Evolutionary conservation across 164 flowering plant species (phyloP).

Genomic region (Akebia trifoliata): DNA sequence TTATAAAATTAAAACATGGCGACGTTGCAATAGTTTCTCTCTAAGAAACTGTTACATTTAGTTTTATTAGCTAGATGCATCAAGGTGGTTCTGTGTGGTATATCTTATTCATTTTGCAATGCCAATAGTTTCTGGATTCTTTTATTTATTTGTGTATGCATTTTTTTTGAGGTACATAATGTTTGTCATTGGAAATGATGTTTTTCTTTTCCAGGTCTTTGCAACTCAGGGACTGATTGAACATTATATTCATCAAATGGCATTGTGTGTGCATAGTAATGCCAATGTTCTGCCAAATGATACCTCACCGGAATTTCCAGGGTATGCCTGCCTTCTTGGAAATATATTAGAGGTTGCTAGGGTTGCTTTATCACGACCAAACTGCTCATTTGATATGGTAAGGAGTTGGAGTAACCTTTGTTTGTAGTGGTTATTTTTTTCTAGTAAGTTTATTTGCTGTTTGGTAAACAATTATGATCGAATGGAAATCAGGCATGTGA

Average conservation of each 20-base stretch:
- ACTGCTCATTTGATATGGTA: constrained; percentile 72
- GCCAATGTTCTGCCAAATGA: constrained; percentile 58
- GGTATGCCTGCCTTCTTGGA: constrained; percentile 90
- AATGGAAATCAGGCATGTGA: background rate
- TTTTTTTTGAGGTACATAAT: background rate
- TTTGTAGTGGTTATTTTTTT: background rate
- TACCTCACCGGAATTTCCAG: constrained; percentile 57
- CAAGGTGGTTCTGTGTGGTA: background rate
- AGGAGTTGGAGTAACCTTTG: constrained; percentile 12
- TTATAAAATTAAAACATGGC: too few relatives aligned
- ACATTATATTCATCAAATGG: constrained; percentile 75
- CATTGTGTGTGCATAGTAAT: constrained; percentile 44
- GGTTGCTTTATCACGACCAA: constrained; percentile 52
- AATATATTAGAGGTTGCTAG: constrained; percentile 72
- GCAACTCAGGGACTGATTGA: constrained; percentile 36
- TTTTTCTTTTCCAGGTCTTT: constrained; percentile 48
- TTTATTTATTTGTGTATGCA: background rate
- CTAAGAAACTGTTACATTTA: too few relatives aligned
- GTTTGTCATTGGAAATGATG: background rate
- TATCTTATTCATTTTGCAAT: background rate
- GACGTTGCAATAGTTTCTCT: too few relatives aligned
- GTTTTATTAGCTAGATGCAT: too few relatives aligned
- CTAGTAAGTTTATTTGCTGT: background rate
- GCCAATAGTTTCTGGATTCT: background rate
- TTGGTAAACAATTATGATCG: background rate